Base-by-base conservation (phyloP, 1,284 basidiomycete genomes). In the Chondrostereum purpureum region DNA sequence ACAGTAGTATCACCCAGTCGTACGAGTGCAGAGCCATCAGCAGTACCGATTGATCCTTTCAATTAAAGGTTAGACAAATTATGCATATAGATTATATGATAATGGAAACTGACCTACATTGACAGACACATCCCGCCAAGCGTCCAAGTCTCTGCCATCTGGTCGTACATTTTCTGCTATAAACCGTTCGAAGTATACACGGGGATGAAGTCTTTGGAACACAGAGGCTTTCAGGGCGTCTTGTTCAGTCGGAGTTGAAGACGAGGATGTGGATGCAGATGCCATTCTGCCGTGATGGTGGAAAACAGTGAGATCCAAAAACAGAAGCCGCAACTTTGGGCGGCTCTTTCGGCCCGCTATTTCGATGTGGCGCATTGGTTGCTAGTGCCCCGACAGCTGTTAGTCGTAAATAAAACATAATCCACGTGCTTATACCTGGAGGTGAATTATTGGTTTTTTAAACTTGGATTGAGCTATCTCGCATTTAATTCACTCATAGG, bases 1-100 rank as follows among this genome's bases (percentile, higher is more conserved):
- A 97, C 73, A 0, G 90, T 94, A 10, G 93, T 95, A 45, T 89
- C 78, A 18, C 93, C 93, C 50, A 95, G 62, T n/a, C 89, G 73
- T 10, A 96, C 88, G 20, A 97, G 79, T 0, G 92, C 81, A 2
- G 92, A 95, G 0, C 92, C 92, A 53, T 93, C 76, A 0, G 93
- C 92, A 0, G 92, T 95, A 0, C 86, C 84, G 64, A 97, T 88
- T 1, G 92, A 94, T 44, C 88, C 89, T 73, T 42, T 24, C 8
- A 43, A 12, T 20, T 23, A 21, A 39, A 43, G 21, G 43, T 21
- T 31, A 39, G 17, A 40, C 19, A 17, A 31, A 38, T 44, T 35
- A 47, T 33, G 43, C 11, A 21, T 41, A 38, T 23, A 31, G 31
- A 27, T 22, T 40, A 27, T 12, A 40, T 31, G 17, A 44, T 33